Evolutionary conservation across 495 filamentous ascomycete species (phyloP), one percentile per base, ranked within the genome.

Genomic region (Penicillium turbatum): DNA sequence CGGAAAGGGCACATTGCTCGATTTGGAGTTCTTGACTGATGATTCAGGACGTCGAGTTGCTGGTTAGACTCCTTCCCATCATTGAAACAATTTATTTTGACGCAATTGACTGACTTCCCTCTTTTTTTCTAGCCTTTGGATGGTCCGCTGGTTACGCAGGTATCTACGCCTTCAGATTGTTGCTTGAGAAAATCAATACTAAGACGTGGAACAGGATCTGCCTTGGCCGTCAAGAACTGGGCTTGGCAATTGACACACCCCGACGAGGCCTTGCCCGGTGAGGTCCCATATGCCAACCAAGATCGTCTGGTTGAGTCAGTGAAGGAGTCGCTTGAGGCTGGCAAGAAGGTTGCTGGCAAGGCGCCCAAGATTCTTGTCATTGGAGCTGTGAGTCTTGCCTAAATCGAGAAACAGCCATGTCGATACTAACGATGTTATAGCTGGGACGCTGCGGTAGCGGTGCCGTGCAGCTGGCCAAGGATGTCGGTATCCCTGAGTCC

Each of bases 21-120:
- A 98, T 60, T 78, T 98, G 49, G 92, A 98, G 66, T 97, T 97
- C 71, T 75, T 97, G n/a, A 82, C 83, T 15, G 88, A 96, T 58
- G 81, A 81, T 30, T 77, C 65, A 40, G 87, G 89, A n/a, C 78
- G 90, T 41, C 78, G 92, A 64, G 88, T 97, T 37, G 91, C 92
- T 59, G 74, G 71, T 73, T 50, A 57, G 70, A 37, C n/a, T 29
- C 29, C 9, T 17, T 29, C 29, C 9, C 27, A 5, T 13, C 17
- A n/a, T 4, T 12, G 10, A 42, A 15, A 6, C 8, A 29, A 38
- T 32, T n/a, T 11, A 3, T n/a, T 34, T 16, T 15, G 80, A 78
- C 1, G 75, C 79, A 48, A 49, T 26, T 34, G 26, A 38, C 55
- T 43, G 37, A 54, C 53, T 54, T 35, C 40, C 38, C 31, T 31